Conservation (phyloP, 176 grass and related monocot species). For the Oryza meridionalis region DNA sequence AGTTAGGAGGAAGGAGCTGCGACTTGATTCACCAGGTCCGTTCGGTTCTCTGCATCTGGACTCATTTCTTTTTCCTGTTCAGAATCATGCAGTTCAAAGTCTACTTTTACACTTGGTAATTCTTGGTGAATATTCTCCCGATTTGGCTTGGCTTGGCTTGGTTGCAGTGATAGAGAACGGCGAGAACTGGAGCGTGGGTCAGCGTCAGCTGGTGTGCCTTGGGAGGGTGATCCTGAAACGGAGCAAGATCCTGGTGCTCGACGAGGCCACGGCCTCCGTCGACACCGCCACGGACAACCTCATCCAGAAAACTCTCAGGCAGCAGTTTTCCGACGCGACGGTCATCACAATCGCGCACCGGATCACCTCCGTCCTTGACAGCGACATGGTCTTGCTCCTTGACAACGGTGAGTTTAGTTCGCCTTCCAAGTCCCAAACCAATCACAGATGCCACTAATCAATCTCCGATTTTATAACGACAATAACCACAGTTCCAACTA, state of each 20-base stretch:
- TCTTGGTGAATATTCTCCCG: constrained; percentile 13
- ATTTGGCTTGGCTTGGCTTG: neutral
- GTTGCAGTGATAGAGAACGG: constrained; percentile 85
- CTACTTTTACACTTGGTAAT: neutral
- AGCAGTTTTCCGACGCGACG: constrained; percentile 67
- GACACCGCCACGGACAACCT: constrained; percentile 76
- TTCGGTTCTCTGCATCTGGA: neutral
- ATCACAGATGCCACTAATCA: neutral
- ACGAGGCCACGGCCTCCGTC: constrained; percentile 79
- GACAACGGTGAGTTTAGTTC: constrained; percentile 57
- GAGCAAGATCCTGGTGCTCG: constrained; percentile 74
- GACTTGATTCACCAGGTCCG: constrained; percentile 75
- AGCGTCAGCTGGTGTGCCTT: constrained; percentile 74
- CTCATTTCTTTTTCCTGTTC: neutral
- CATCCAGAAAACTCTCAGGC: constrained; percentile 78
- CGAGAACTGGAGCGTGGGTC: constrained; percentile 94
- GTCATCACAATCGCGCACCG: constrained; percentile 75
- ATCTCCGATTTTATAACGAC: too few relatives aligned
- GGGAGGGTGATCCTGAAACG: constrained; percentile 80
- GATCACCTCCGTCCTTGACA: constrained; percentile 78
- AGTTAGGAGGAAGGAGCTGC: constrained; percentile 71
- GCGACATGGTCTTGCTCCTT: constrained; percentile 78
- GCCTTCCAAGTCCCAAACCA: neutral
- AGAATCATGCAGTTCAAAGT: neutral
- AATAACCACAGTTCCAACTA: neutral